These are phyloP conservation scores for Leccinum variabile DNA, from an alignment of 1,284 basidiomycete species.

Conservation along the genomic window DNA sequence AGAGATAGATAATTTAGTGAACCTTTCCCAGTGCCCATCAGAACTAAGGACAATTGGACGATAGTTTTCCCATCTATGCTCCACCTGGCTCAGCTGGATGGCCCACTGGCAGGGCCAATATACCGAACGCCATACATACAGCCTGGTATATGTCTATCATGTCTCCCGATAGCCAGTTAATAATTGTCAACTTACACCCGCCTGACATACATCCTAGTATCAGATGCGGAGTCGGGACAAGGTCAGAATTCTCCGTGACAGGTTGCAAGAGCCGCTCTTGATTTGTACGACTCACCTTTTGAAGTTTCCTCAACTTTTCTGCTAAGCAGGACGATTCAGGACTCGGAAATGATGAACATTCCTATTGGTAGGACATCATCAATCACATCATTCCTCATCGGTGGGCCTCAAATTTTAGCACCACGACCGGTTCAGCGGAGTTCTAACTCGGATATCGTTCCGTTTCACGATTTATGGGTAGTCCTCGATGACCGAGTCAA, in stretches of 20 bases:
- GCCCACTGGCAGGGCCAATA: neutral
- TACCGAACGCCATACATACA: neutral
- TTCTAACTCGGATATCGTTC: neutral
- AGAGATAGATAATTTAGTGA: slow-evolving; percentile 16
- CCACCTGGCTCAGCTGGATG: neutral
- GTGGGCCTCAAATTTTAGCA: neutral
- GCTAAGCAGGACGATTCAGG: neutral
- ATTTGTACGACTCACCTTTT: slow-evolving; percentile 1
- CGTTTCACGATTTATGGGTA: slow-evolving; percentile 10
- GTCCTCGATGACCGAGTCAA: slow-evolving; percentile 2
- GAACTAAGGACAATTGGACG: slow-evolving; percentile 15
- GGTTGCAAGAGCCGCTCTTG: neutral
- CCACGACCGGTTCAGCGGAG: slow-evolving; percentile 10
- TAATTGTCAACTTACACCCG: neutral
- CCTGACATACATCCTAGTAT: neutral
- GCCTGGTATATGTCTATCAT: neutral
- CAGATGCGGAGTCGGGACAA: neutral
- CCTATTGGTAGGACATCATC: neutral
- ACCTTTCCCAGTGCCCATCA: slow-evolving; percentile 22
- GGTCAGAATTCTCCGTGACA: neutral
- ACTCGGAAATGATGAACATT: neutral
- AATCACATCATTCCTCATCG: neutral
- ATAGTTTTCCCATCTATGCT: slow-evolving; percentile 21
- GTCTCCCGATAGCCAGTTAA: neutral
- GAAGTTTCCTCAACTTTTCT: neutral